Percentiles rank a stretch among this genome's conserved stretches.
Conservation (phyloP, 352 stramenopile genomes). For the Pythium periplocum region DNA sequence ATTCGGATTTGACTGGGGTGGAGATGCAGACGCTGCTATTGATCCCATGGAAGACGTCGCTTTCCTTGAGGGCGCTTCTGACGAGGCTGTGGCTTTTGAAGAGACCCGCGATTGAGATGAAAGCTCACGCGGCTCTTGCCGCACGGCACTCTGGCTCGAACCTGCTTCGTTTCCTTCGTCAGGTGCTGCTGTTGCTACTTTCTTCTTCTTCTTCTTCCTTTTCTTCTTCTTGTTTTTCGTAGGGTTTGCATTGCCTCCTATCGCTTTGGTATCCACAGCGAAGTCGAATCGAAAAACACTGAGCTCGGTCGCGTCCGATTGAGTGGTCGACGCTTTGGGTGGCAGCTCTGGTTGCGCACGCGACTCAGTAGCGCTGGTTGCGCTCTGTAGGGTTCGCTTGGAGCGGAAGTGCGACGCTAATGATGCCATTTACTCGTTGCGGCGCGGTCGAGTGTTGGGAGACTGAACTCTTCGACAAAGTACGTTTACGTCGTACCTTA, state of each 20-base stretch:
- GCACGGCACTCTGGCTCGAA: neutral
- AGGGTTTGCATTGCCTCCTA: neutral
- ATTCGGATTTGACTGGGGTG: too few relatives aligned
- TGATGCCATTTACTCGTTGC: neutral
- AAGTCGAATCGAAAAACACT: conserved; percentile 57
- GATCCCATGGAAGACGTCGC: neutral
- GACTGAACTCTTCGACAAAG: too few relatives aligned
- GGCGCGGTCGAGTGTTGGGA: too few relatives aligned
- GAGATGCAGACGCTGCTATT: too few relatives aligned
- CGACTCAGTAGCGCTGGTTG: conserved; percentile 1
- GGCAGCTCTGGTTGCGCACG: conserved; percentile 25
- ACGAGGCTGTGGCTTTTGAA: neutral
- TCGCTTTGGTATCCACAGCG: conserved; percentile 11
- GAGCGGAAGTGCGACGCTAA: conserved; percentile 47
- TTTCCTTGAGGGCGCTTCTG: neutral
- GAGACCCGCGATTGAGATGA: too few relatives aligned
- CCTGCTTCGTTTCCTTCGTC: neutral
- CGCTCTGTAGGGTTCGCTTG: conserved; percentile 29
- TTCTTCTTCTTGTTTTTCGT: conserved; percentile 16
- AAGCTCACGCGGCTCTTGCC: too few relatives aligned
- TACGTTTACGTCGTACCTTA: too few relatives aligned
- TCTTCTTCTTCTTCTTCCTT: conserved; percentile 19
- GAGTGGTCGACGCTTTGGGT: conserved; percentile 24
- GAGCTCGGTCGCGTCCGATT: conserved; percentile 15
- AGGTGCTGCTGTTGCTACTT: neutral